Base-by-base conservation (phyloP, 129 eudicot species). In the Artemisia argyi region DNA sequence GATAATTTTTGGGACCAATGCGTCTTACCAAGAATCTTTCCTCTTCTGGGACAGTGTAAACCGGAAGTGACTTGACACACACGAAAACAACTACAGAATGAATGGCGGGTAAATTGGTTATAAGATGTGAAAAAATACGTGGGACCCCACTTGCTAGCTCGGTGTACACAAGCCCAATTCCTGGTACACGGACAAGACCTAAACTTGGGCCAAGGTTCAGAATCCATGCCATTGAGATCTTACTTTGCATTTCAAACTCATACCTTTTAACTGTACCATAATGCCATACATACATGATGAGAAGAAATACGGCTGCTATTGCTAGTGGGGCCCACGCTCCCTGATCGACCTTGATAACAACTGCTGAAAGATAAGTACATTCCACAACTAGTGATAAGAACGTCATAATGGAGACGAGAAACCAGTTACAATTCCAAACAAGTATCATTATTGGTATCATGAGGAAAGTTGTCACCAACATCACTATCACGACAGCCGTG, bases 71-170 rank as follows among this genome's bases (percentile, higher is more conserved):
- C 76, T 92, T 92, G 1, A 92, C 96, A 61, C 98, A 92, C 60
- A 92, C 95, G 15, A 92, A 85, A 17, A 87, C 79, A 0, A 92
- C 95, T 1, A 89, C 98, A 0, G 91, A 83, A 63, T 89, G 98
- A 74, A 83, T 85, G n/a, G 98, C 96, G 0, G 98, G 98, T 26
- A 92, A 71, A 76, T 92, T 92, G 2, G 98, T 92, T 64, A 92
- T 83, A 79, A 92, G 85, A 76, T 92, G 96, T 1, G 98, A 92
- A 75, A 92, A 92, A 5, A 92, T 92, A 68, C 71, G 84, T 3
- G 98, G 98, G 15, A 92, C 90, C 53, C 96, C 98, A 73, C 90
- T 87, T 17, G 95, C 95, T 55, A 92, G 87, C 82, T 92, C 92
- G 9, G 96, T 87, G 88, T 92, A 92, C 30, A 92, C 90, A 30